Conservation (phyloP, 139 green algal genomes). For the Tetradesmus lagerheimii region DNA sequence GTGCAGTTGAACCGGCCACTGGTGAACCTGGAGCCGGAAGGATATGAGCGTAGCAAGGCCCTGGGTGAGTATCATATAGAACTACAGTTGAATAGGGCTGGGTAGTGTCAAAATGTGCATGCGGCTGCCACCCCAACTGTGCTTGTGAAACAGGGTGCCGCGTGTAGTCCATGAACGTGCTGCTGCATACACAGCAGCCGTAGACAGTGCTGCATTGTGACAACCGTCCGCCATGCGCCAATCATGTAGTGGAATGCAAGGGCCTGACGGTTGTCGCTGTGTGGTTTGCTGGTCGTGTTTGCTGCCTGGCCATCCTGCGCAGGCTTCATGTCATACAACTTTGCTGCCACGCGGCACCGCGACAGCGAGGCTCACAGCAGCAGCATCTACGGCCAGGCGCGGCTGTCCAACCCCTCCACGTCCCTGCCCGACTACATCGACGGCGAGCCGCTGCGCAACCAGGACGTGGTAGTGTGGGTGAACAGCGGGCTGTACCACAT, state of each 20-base stretch:
- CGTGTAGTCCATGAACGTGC: too few species aligned
- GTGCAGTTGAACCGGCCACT: slow-evolving; percentile 36
- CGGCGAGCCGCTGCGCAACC: slow-evolving; percentile 20
- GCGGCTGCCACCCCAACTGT: too few species aligned
- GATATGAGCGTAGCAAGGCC: background rate
- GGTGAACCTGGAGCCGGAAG: slow-evolving; percentile 16
- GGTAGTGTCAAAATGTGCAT: too few species aligned
- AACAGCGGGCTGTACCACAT: slow-evolving; percentile 48
- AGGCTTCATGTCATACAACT: slow-evolving; percentile 45
- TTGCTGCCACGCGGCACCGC: slow-evolving; percentile 40
- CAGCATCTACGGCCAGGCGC: slow-evolving; percentile 46
- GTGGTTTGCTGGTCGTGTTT: too few species aligned
- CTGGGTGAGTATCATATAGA: slow-evolving; percentile 48
- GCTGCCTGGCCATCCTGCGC: background rate
- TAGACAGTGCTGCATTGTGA: too few species aligned
- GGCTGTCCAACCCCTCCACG: slow-evolving; percentile 18
- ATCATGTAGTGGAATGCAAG: too few species aligned
- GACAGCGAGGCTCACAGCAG: slow-evolving; percentile 30
- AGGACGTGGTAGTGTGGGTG: slow-evolving; percentile 52
- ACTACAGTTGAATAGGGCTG: too few species aligned
- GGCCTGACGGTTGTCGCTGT: too few species aligned
- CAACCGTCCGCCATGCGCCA: too few species aligned
- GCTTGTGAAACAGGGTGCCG: too few species aligned
- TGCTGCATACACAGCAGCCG: too few species aligned
- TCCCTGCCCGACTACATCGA: slow-evolving; percentile 19